Evolutionary conservation across 2,329 filamentous ascomycete genomes (phyloP), one percentile per base, ranked within the genome.

Genomic region (Alternaria sp.): DNA sequence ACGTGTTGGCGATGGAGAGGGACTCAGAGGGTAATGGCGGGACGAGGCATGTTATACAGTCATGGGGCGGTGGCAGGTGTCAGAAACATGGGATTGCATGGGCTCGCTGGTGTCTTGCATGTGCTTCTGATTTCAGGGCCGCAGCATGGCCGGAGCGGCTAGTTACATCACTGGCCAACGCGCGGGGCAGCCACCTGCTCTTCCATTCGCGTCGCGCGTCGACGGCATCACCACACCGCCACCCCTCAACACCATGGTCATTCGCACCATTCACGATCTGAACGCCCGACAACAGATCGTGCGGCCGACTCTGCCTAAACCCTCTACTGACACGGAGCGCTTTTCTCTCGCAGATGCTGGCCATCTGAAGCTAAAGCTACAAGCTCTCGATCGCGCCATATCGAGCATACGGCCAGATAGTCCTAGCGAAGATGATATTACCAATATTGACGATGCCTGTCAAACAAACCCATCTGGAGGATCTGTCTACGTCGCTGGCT

Each of bases 281-380:
- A 30, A 55, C 21, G 17, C 50, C 44, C 43, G 19, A 15, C 32
- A 32, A 17, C 57, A 51, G 5, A 40, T 57, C 11, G 49, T 68
- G 5, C 59, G 43, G 5, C 67, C 67, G 21, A 52, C 57, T 40
- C 49, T 59, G 9, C 59, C 61, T 32, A 47, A 43, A 12, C 60
- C 52, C 46, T 63, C 61, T 8, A 56, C 60, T 3, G 45, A 50
- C 7, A 15, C 57, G 8, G 57, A 64, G 51, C 30, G 44, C 32
- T 73, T 73, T 58, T 68, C 62, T 6, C 62, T 73, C n/a, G 61
- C 65, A 13, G 63, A 68, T 21, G 71, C 71, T 25, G 68, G 60
- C 9, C 54, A 67, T 32, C 62, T 74, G 12, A 69, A 68, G 57
- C 52, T 67, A 32, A 63, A 57, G 46, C 62, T 75, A 9, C 71